Conservation (phyloP, 352 stramenopile genomes). For the Blastocystis hominis region DNA sequence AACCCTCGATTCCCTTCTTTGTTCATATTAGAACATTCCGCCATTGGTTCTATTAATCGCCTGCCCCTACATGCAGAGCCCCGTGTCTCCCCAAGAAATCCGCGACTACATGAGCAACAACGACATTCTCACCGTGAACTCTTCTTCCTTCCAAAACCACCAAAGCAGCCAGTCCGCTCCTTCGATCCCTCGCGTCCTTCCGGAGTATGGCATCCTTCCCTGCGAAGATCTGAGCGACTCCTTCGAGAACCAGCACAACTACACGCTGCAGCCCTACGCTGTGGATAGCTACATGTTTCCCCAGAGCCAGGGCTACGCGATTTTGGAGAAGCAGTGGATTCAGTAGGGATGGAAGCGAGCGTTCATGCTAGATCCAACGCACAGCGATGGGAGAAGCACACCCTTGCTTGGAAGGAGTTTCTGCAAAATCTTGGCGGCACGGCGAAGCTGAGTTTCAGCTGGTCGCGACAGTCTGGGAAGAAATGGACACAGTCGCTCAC, state of each 20-base stretch:
- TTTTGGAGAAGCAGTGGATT: neutral
- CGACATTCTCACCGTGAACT: neutral
- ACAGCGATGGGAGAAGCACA: neutral
- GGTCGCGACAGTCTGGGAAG: constrained; percentile 11
- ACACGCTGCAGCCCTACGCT: neutral
- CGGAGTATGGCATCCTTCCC: neutral
- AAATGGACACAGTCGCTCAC: neutral
- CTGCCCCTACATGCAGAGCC: neutral
- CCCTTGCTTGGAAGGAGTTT: neutral
- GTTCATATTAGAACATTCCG: neutral
- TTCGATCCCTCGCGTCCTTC: neutral
- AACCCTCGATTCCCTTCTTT: neutral
- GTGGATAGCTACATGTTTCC: constrained; percentile 19
- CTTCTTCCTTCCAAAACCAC: neutral
- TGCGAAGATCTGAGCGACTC: neutral
- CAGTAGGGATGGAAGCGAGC: neutral
- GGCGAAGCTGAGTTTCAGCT: neutral
- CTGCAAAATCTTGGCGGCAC: neutral
- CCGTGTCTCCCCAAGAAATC: neutral
- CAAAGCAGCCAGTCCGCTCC: neutral
- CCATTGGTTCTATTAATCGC: neutral
- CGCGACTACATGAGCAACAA: neutral
- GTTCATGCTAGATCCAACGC: neutral
- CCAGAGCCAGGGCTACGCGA: neutral
- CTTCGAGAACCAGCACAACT: neutral